Evolutionary conservation across 1,284 basidiomycete species (phyloP).

Genomic region (Agroathelia rolfsii): DNA sequence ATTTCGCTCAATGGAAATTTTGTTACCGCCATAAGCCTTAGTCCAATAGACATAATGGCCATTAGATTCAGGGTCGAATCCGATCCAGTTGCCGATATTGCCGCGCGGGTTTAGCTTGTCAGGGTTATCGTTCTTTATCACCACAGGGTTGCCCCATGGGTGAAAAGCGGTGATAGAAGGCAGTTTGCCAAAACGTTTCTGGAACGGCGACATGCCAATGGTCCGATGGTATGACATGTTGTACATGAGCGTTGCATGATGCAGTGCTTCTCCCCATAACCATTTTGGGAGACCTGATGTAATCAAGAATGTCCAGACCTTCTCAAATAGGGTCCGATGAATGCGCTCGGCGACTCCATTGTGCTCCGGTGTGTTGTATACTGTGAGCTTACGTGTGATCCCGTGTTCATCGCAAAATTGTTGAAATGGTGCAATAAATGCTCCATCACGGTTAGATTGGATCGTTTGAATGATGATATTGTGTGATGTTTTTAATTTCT

Average conservation of each 20-base stretch:
- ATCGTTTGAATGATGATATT: constrained; percentile 13
- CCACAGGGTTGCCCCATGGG: too few species aligned
- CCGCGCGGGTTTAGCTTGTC: too few species aligned
- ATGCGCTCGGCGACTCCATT: constrained; percentile 20
- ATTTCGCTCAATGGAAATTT: too few species aligned
- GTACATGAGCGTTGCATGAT: too few species aligned
- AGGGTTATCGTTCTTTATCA: too few species aligned
- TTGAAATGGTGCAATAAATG: constrained; percentile 11
- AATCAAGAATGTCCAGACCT: constrained; percentile 15
- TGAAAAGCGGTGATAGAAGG: too few species aligned
- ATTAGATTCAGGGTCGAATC: constrained; percentile 15
- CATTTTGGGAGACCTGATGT: constrained; percentile 17
- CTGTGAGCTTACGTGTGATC: constrained; percentile 15
- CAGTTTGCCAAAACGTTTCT: too few species aligned
- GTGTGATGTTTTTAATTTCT: constrained; percentile 16
- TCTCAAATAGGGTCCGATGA: constrained; percentile 21
- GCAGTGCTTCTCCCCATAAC: constrained; percentile 23
- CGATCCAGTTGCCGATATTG: too few species aligned
- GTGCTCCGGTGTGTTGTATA: constrained; percentile 14
- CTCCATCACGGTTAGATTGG: constrained; percentile 12
- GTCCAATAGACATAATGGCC: constrained; percentile 18
- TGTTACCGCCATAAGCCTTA: too few species aligned
- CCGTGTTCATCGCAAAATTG: constrained; percentile 12
- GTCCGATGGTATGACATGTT: too few species aligned
- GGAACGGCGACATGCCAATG: too few species aligned